Percentiles rank a stretch among this genome's conserved stretches.
These are phyloP conservation scores for Coemansia sp. DNA, from an alignment of 192 early-diverging fungal species.

Conservation along the genomic window DNA sequence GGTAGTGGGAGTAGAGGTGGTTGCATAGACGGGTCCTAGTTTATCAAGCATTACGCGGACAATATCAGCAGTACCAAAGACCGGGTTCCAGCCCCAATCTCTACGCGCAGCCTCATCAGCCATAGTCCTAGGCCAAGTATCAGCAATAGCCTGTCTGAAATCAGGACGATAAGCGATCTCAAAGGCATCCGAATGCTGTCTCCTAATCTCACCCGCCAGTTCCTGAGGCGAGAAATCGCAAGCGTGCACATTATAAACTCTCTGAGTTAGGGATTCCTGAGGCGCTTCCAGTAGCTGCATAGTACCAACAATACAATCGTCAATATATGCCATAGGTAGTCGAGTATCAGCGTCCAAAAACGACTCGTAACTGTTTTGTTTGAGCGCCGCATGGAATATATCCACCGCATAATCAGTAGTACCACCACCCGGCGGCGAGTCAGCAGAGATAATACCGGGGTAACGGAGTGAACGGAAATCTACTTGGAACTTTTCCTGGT, in stretches of 20 bases:
- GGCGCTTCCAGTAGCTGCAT: constrained; percentile 64
- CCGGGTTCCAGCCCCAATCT: constrained; percentile 71
- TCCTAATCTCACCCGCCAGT: constrained; percentile 59
- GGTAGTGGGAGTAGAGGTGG: not conserved
- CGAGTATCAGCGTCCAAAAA: constrained; percentile 63
- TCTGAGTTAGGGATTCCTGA: constrained; percentile 56
- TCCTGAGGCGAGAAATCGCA: constrained; percentile 65
- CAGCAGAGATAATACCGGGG: constrained; percentile 68
- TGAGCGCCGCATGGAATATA: constrained; percentile 69
- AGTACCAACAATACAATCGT: constrained; percentile 70
- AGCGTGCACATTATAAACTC: constrained; percentile 68
- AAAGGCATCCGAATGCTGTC: constrained; percentile 58
- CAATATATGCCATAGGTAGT: constrained; percentile 71
- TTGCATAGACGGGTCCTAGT: constrained; percentile 56
- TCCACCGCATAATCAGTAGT: constrained; percentile 74
- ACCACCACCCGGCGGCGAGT: constrained; percentile 70
- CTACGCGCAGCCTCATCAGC: constrained; percentile 63
- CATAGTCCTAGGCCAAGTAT: constrained; percentile 67
- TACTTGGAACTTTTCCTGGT: constrained; percentile 65
- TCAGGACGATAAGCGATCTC: constrained; percentile 63
- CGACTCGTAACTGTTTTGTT: constrained; percentile 62
- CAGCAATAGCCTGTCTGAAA: constrained; percentile 69
- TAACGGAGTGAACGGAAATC: constrained; percentile 71
- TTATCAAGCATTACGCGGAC: constrained; percentile 65
- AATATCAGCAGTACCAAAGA: constrained; percentile 63